phyloP scores from a whole-genome alignment of 164 flowering plant species.

The Echeveria elegans region DNA sequence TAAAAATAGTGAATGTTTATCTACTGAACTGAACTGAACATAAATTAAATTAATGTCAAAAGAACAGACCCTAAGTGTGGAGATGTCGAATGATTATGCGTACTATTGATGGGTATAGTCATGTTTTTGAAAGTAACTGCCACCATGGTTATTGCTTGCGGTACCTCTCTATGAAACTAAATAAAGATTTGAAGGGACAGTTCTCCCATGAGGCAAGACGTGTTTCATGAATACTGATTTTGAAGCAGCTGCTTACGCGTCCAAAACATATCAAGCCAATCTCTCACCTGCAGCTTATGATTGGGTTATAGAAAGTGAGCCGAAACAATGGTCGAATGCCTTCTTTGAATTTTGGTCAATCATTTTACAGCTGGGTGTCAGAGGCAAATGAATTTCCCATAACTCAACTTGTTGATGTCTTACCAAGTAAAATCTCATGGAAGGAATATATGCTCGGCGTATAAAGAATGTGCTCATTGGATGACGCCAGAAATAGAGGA shows the following conservation, averaged over 20 bases:
- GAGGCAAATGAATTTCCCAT: constrained; percentile 12
- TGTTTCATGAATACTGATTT: constrained; percentile 11
- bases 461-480: constrained; percentile 18
- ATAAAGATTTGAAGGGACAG: constrained; percentile 8
- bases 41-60: too few relatives aligned
- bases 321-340: constrained; percentile 18
- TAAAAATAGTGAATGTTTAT: too few relatives aligned
- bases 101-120: too few relatives aligned
- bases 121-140: constrained; percentile 10
- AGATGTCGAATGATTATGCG: too few relatives aligned
- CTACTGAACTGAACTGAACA: too few relatives aligned
- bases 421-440: constrained; percentile 18
- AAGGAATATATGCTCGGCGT: constrained; percentile 14
- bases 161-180: constrained; percentile 6
- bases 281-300: constrained; percentile 18
- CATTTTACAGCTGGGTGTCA: constrained; percentile 15
- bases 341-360: constrained; percentile 12
- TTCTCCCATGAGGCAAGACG: constrained; percentile 10
- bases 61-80: too few relatives aligned
- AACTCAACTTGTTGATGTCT: constrained; percentile 13
- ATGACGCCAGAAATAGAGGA: constrained; percentile 16
- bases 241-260: constrained; percentile 17
- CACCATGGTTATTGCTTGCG: constrained; percentile 17
- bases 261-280: constrained; percentile 11
- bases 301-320: constrained; percentile 14